Base-by-base conservation (phyloP, 768 basidiomycete species). In the Podaxis pistillaris region DNA sequence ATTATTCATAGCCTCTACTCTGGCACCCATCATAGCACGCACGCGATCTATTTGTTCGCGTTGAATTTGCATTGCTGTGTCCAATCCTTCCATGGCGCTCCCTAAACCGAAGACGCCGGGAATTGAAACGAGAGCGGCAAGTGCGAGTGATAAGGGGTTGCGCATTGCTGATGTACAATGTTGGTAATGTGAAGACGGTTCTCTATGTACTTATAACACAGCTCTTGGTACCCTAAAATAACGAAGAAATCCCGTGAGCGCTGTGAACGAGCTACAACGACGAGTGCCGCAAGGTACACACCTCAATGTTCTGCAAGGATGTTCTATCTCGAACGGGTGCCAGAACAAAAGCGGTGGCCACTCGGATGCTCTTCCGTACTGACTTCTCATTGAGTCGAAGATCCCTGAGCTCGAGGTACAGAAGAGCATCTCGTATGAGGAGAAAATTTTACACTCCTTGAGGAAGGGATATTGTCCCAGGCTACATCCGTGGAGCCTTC, bases 31-130 rank as follows among this genome's bases (percentile, higher is more conserved):
- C 57, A 82, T 77, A 50, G 75, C 71, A 40, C 65, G 69, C 67
- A 83, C 64, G 15, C 79, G 72, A 46, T 71, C 71, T n/a, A 79
- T 65, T 56, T 81, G 80, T 63, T 83, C 79, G 56, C 74, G 76
- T 65, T 83, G 81, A n/a, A 82, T 79, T 8, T 72, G 70, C 70
- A 78, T 76, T 2, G 80, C 70, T 51, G 79, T 74, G 37, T 79
- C 74, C 70, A 83, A 72, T 33, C 76, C 79, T 55, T 73, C 69
- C 66, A 75, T 72, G 19, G 77, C 72, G 6, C 73, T 68, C 17
- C 74, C 75, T 36, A 71, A 50, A 36, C 54, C 47, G 36, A 62
- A 44, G 54, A 33, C 54, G 69, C 65, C 63, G 13, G 59, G 61
- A 15, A 73, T 37, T 44, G 56, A 64, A 15, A 63, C 58, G 47